A percentile compares a stretch with the other conserved stretches of the same genome.
phyloP scores from a whole-genome alignment of 306 rosid species.

The Inga oerstediana region DNA sequence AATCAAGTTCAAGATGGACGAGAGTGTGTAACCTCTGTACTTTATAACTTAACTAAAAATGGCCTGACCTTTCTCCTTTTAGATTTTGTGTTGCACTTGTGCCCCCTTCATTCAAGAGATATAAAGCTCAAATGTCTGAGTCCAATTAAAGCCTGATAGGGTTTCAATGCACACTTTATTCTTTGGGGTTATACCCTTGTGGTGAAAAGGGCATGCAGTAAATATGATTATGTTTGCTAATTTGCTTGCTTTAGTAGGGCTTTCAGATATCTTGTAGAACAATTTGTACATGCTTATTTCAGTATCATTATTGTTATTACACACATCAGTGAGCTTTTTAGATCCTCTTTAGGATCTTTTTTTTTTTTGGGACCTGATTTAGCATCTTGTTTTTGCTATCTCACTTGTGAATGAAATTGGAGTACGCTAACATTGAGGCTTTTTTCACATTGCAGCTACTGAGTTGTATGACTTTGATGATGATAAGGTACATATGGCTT shows the following conservation, averaged over 20 bases:
- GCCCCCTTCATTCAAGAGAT: neutral
- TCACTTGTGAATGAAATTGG: slow-evolving; percentile 7
- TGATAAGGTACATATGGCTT: slow-evolving; percentile 62
- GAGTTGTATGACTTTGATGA: slow-evolving; percentile 97
- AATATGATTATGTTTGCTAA: slow-evolving; percentile 3
- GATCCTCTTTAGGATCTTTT: neutral
- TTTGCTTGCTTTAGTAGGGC: neutral
- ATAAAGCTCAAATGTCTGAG: neutral
- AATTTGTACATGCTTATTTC: neutral
- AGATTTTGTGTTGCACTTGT: slow-evolving; percentile 8
- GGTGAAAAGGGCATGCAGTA: neutral
- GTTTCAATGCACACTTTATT: neutral
- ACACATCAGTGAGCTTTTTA: neutral
- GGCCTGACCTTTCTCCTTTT: slow-evolving; percentile 5
- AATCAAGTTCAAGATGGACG: slow-evolving; percentile 99
- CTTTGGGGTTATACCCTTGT: slow-evolving; percentile 4
- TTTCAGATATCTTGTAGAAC: neutral
- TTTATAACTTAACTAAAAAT: neutral
- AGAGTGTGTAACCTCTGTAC: slow-evolving; percentile 55
- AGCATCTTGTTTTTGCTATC: slow-evolving; percentile 9
- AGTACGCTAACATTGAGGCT: slow-evolving; percentile 32
- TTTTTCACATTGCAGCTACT: slow-evolving; percentile 66
- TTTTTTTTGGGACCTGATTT: neutral
- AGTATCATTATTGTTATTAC: neutral
- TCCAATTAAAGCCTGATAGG: slow-evolving; percentile 18